These are phyloP conservation scores for Thyridium curvatum DNA, from an alignment of 2,329 filamentous ascomycete genomes.

Conservation along the genomic window DNA sequence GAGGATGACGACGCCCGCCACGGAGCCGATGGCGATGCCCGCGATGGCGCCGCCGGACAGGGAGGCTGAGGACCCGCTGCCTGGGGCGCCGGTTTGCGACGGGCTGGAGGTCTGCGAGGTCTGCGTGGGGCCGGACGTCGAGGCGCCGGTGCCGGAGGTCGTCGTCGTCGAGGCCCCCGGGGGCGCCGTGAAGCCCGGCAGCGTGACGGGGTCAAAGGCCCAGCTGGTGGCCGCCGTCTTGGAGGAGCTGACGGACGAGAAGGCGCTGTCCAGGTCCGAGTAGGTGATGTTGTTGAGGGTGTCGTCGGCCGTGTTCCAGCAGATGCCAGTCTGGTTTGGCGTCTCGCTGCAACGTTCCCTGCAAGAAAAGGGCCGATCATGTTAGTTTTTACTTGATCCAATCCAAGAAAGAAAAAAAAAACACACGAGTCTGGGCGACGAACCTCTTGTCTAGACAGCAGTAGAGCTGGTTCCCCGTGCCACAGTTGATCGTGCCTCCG, in stretches of 20 bases:
- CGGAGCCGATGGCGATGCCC: slow-evolving; percentile 13
- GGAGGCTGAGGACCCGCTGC: neutral
- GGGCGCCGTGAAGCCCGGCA: slow-evolving; percentile 7
- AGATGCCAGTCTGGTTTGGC: slow-evolving; percentile 11
- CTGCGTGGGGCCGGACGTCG: no score
- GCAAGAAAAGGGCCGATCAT: neutral
- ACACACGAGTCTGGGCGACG: no score
- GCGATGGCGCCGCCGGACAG: slow-evolving; percentile 5
- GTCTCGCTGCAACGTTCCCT: slow-evolving; percentile 8
- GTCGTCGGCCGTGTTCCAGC: slow-evolving; percentile 10
- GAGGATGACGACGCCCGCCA: slow-evolving; percentile 26
- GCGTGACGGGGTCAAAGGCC: slow-evolving; percentile 5
- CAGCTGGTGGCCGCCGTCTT: slow-evolving; percentile 7
- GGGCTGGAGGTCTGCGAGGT: no score
- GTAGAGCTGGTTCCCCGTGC: slow-evolving; percentile 6
- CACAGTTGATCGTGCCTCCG: slow-evolving; percentile 11
- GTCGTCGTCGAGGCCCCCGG: neutral
- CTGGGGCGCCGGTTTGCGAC: no score
- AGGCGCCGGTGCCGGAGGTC: neutral
- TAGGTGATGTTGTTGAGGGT: slow-evolving; percentile 9
- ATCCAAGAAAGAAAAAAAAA: neutral
- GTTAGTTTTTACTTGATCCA: neutral
- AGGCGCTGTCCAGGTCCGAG: slow-evolving; percentile 6
- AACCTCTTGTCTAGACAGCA: slow-evolving; percentile 9
- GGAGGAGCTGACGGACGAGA: slow-evolving; percentile 9